Evolutionary conservation across 1,139 yeast genomes (phyloP), one percentile per base, ranked within the genome.

Genomic region (Magnusiomyces sp.): DNA sequence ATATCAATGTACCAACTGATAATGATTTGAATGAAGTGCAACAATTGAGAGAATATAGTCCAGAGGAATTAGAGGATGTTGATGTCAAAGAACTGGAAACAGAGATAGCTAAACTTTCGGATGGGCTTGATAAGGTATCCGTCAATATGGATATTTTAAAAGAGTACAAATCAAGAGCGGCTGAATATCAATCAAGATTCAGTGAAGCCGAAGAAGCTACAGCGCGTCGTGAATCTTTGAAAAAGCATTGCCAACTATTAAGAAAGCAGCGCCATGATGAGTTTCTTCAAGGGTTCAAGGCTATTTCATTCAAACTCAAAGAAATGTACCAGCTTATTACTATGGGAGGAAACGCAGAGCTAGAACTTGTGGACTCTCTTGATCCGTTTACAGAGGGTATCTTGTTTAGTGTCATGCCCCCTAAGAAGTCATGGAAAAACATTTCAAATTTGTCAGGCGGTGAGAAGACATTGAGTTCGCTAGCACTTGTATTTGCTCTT

Each of bases 381-480:
- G 98, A 94, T 66, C 98, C 98, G n/a, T 94, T 94, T 62, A 81
- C 96, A 0, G 98, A 94, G 68, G 99, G 99, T 34, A 90, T 94
- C 45, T 71, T 89, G 45, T 94, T 94, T 67, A 86, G 96, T 67
- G 98, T 94, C 6, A 94, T 94, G 98, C 99, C 99, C 1, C 99
- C 99, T 0, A 92, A 89, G 70, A 94, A 94, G 66, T 83, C 95
- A 40, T 94, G 98, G 98, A 84, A 86, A 63, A 92, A 92, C 61
- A 94, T 94, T 50, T 81, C 95, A 29, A 92, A 94, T 62, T 71
- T 94, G 53, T 89, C 97, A 1, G 99, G 99, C 55, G 99, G 99
- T 57, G 99, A 94, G 61, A 94, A 94, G 69, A 94, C 99, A 0
- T 75, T 94, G 58, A 85, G 95, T 62, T 92, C 98, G 0, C 73